phyloP scores from a whole-genome alignment of 495 filamentous ascomycete genomes.

The Tricharina praecox region DNA sequence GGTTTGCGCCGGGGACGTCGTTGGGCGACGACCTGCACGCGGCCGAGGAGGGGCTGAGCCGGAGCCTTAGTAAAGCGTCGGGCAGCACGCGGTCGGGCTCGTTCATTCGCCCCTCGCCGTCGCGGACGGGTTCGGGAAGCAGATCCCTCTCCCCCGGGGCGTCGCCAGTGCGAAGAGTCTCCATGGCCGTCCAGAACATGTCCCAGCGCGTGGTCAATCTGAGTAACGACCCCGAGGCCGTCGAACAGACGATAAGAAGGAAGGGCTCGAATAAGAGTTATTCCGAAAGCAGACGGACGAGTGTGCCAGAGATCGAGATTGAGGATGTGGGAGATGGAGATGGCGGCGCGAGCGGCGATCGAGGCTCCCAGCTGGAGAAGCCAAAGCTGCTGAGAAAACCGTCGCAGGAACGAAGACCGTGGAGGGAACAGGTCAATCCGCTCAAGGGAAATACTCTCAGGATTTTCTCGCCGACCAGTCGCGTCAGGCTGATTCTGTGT shows the following conservation, averaged over 20 bases:
- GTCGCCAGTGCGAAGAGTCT: slow-evolving; percentile 61
- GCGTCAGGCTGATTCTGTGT: slow-evolving; percentile 56
- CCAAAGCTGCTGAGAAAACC: slow-evolving; percentile 35
- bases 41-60: slow-evolving; percentile 34
- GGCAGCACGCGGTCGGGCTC: slow-evolving; percentile 32
- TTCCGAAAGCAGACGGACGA: slow-evolving; percentile 22
- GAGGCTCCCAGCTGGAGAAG: slow-evolving; percentile 29
- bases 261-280: slow-evolving; percentile 31
- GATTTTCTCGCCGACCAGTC: slow-evolving; percentile 62
- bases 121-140: slow-evolving; percentile 51
- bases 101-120: slow-evolving; percentile 30
- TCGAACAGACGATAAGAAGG: slow-evolving; percentile 59
- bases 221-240: slow-evolving; percentile 61
- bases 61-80: slow-evolving; percentile 30
- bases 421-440: slow-evolving; percentile 51
- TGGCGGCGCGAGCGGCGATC: neutral
- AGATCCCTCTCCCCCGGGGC: slow-evolving; percentile 39
- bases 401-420: slow-evolving; percentile 27
- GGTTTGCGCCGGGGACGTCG: slow-evolving; percentile 30
- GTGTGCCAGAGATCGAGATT: slow-evolving; percentile 41
- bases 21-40: slow-evolving; percentile 47
- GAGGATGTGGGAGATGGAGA: no score
- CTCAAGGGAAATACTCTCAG: slow-evolving; percentile 75
- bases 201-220: slow-evolving; percentile 95
- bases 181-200: slow-evolving; percentile 78